A percentile compares a stretch with the other conserved stretches of the same genome.
Conservation (phyloP, 1,139 yeast genomes). For the Hemisphaericaspora xylanilytica region DNA sequence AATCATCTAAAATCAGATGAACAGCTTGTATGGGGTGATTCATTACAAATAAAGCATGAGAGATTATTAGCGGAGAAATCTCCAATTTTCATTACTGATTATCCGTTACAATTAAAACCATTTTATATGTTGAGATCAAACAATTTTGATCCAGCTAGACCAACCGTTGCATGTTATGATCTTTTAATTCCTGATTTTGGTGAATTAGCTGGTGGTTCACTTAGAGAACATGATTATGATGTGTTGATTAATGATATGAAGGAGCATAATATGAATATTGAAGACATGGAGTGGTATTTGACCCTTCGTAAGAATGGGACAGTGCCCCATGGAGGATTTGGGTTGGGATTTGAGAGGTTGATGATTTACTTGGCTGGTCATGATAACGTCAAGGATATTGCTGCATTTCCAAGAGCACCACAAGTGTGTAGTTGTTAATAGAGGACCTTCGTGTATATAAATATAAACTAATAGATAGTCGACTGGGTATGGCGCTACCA, state of each 20-base stretch:
- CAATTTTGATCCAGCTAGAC: conserved; percentile 26
- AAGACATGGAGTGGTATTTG: conserved; percentile 77
- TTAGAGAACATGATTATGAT: conserved; percentile 72
- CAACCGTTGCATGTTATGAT: conserved; percentile 89
- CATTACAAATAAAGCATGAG: conserved; percentile 82
- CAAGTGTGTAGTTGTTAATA: conserved; percentile 33
- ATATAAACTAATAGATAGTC: no score
- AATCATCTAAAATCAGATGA: conserved; percentile 3
- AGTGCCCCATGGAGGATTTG: conserved; percentile 96
- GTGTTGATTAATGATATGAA: conserved; percentile 49
- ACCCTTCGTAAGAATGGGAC: conserved; percentile 73
- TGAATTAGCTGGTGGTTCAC: conserved; percentile 93
- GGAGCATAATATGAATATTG: conserved; percentile 50
- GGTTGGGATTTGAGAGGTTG: conserved; percentile 89
- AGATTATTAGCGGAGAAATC: conserved; percentile 78
- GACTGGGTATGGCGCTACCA: no score
- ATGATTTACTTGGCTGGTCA: conserved; percentile 68
- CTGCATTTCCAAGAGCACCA: conserved; percentile 69
- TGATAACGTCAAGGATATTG: conserved; percentile 81
- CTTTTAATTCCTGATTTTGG: conserved; percentile 87
- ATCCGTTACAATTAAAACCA: conserved; percentile 78
- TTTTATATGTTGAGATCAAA: conserved; percentile 75
- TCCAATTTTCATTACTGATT: conserved; percentile 89
- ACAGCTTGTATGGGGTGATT: conserved; percentile 60
- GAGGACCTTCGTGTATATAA: no score